Evolutionary conservation across 805 yeast genomes (phyloP).

Genomic region (Clavispora carvajalis): DNA sequence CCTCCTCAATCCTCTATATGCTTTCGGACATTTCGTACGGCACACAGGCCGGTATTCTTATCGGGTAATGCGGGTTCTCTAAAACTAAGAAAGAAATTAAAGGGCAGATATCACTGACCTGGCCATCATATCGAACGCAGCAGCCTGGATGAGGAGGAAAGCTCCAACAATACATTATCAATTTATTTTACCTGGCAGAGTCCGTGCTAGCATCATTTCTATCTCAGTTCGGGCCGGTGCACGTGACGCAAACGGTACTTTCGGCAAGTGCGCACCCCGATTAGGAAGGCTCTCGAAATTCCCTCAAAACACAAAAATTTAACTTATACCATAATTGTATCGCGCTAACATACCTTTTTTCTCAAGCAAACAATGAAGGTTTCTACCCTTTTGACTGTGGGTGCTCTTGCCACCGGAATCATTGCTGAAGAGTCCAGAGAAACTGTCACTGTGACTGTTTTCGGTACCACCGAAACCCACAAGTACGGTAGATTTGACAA

Average conservation of each 20-base stretch:
- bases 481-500: constrained; percentile 20
- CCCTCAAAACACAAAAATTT: constrained; percentile 12
- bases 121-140: no score
- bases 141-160: no score
- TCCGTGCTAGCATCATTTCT: not conserved
- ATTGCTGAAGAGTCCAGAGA: constrained; percentile 11
- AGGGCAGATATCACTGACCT: no score
- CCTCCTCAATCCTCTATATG: not conserved
- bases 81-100: not conserved
- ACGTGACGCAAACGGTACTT: constrained; percentile 10
- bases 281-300: constrained; percentile 10
- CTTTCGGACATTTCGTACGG: not conserved
- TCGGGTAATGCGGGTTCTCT: not conserved
- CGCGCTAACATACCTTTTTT: not conserved
- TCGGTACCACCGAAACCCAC: constrained; percentile 17
- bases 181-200: no score
- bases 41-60: not conserved
- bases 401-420: constrained; percentile 13
- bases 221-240: not conserved
- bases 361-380: constrained; percentile 11
- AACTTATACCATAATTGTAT: not conserved
- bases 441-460: constrained; percentile 14
- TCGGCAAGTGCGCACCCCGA: constrained; percentile 13
- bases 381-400: constrained; percentile 12
- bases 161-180: no score